Percentiles rank a stretch among this genome's conserved stretches.
These are phyloP conservation scores for Fraxinus sp. DNA, from an alignment of 305 asterid species.

Conservation along the genomic window DNA sequence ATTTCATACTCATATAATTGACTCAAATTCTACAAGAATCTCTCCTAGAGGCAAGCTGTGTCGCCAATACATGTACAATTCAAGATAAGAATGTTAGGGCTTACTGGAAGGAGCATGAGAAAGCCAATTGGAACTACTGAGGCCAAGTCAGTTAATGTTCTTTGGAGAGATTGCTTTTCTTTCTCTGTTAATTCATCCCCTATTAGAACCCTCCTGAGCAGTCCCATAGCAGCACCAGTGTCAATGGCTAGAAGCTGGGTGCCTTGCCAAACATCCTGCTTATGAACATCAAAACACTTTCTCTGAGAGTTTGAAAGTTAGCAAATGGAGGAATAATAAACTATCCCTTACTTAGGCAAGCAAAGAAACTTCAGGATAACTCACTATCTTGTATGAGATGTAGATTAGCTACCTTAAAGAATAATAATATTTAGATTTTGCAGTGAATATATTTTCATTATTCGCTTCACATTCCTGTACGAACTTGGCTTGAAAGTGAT, in stretches of 20 bases:
- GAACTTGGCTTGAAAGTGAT: neutral
- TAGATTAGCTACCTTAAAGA: neutral
- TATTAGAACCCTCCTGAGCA: slow-evolving; percentile 64
- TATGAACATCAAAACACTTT: slow-evolving; percentile 22
- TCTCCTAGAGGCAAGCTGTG: neutral
- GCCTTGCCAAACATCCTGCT: slow-evolving; percentile 95
- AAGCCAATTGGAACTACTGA: slow-evolving; percentile 88
- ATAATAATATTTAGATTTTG: neutral
- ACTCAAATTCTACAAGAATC: slow-evolving; percentile 6
- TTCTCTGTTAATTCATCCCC: slow-evolving; percentile 89
- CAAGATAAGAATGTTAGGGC: slow-evolving; percentile 24
- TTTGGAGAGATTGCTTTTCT: slow-evolving; percentile 87
- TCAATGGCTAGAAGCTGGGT: slow-evolving; percentile 98
- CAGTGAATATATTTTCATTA: neutral
- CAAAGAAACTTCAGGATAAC: neutral
- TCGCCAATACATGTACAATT: slow-evolving; percentile 3
- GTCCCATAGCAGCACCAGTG: slow-evolving; percentile 77
- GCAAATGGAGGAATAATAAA: slow-evolving; percentile 3
- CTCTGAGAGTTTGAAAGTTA: slow-evolving; percentile 4
- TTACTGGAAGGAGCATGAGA: slow-evolving; percentile 98
- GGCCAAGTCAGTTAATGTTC: slow-evolving; percentile 95
- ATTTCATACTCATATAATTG: neutral
- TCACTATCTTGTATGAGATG: neutral
- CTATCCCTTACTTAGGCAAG: slow-evolving; percentile 12
- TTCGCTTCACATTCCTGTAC: neutral